These are phyloP conservation scores for Phaseolus lunatus DNA, from an alignment of 306 rosid genomes.

Conservation along the genomic window DNA sequence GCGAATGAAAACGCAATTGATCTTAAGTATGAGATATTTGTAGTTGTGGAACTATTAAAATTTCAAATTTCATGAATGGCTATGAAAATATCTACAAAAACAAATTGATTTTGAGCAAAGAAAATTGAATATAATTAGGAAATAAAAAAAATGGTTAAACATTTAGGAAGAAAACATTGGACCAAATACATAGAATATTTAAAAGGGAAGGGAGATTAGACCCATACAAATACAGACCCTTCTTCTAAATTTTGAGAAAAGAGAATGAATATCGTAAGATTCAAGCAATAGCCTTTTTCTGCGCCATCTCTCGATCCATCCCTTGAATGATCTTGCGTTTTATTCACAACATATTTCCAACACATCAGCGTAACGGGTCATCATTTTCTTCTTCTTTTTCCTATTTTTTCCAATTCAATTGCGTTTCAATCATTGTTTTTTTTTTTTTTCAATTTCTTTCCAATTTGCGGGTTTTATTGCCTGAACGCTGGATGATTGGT, in stretches of 20 bases:
- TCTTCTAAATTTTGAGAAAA: not conserved
- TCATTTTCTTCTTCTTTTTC: not conserved
- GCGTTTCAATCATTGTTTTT: not conserved
- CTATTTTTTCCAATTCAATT: slow-evolving; percentile 1
- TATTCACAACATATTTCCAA: slow-evolving; percentile 1
- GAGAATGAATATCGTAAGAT: slow-evolving; percentile 27
- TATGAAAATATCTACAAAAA: no score
- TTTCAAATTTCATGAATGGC: no score
- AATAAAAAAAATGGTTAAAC: no score
- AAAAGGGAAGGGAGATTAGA: slow-evolving; percentile 32
- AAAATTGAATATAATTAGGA: no score
- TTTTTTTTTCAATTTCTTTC: not conserved
- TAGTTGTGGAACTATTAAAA: no score
- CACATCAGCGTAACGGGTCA: slow-evolving; percentile 42
- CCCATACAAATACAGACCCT: slow-evolving; percentile 36
- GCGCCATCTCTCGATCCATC: slow-evolving; percentile 23
- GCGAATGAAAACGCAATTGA: no score
- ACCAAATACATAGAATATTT: not conserved
- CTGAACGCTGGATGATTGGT: not conserved
- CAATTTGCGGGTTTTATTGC: not conserved
- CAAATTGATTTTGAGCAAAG: no score
- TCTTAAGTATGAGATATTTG: no score
- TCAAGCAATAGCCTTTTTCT: slow-evolving; percentile 13
- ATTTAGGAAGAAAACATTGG: no score
- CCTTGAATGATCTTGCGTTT: not conserved